These are phyloP conservation scores for Alternaria ethzedia DNA, from an alignment of 2,329 filamentous ascomycete species.

Conservation along the genomic window DNA sequence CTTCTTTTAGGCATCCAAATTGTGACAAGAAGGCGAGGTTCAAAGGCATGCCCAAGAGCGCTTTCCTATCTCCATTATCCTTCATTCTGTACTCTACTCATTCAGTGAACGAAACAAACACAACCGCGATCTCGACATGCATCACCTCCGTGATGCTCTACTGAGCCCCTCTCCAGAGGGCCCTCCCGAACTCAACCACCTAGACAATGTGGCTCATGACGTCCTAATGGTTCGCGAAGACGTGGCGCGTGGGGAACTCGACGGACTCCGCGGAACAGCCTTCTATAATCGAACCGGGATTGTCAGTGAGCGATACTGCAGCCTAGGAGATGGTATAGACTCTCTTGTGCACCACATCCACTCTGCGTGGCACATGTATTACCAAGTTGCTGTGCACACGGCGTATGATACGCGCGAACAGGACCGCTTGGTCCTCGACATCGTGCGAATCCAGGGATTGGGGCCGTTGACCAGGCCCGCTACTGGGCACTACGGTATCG, in stretches of 20 bases:
- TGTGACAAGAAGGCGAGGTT: not conserved
- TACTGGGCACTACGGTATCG: slow-evolving; percentile 12
- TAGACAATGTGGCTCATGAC: not conserved
- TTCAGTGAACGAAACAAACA: not conserved
- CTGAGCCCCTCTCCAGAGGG: slow-evolving; percentile 4
- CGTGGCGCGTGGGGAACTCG: not conserved
- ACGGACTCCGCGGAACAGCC: not conserved
- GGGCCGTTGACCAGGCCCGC: slow-evolving; percentile 14
- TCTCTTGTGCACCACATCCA: slow-evolving; percentile 4
- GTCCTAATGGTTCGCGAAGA: not conserved
- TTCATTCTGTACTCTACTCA: not conserved
- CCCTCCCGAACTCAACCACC: slow-evolving; percentile 2
- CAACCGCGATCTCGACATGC: not conserved
- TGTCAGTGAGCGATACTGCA: not conserved
- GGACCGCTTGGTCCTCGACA: slow-evolving; percentile 13
- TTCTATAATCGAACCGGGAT: not conserved
- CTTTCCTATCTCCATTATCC: not conserved
- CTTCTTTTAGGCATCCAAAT: not conserved
- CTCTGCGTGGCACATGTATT: slow-evolving; percentile 14
- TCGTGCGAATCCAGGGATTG: slow-evolving; percentile 10
- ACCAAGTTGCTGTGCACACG: not conserved
- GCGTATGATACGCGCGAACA: slow-evolving; percentile 11
- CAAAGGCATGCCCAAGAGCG: not conserved
- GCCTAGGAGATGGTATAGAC: not conserved
- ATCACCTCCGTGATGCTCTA: slow-evolving; percentile 4